Evolutionary conservation across 1,284 basidiomycete genomes (phyloP), one percentile per base, ranked within the genome.

Genomic region (Ceratobasidium papillatum): DNA sequence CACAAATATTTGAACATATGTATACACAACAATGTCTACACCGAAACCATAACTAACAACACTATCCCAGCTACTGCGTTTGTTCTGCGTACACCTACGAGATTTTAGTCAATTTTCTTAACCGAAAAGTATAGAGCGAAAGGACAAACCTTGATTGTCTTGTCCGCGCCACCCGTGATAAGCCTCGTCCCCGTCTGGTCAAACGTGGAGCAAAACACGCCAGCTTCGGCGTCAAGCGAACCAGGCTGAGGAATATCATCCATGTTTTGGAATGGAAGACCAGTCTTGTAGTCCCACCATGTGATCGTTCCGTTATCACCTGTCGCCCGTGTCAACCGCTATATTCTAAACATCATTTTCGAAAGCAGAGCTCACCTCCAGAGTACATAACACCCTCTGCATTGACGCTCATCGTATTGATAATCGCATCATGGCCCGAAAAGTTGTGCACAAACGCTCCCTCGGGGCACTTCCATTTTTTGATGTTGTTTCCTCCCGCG

Each of bases 381-480:
- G 95, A 97, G 84, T 98, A 99, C 81, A 99, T 90, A 45, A 99
- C 97, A 25, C 97, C 96, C 78, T 99, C 97, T 27, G 94, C 86
- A 81, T 99, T 99, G 77, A 98, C 93, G 25, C 92, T 91, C 74
- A 99, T 81, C 25, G 96, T 97, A 83, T 99, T 99, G 86, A 99
- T 95, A 82, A 99, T 98, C 0, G 95, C 94, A 77, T 98, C 96
- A 81, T 99, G 97, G 0, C 96, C 96, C 69, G 90, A 88, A 82
- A 99, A 98, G 85, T 98, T 98, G 87, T 92, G 94, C 8, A 99
- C 95, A 78, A 99, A 97, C 0, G 89, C 85, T 51, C 98, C 98
- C 77, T 99, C 95, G 12, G 97, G 97, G 80, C 94, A 99, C 80
- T 97, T 96, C 97, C 97, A 99, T 81, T 98, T 98, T 83, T 99